A percentile compares a stretch with the other conserved stretches of the same genome.
phyloP scores from a whole-genome alignment of 2,329 filamentous ascomycete genomes.

The Paraconiothyrium sp. region DNA sequence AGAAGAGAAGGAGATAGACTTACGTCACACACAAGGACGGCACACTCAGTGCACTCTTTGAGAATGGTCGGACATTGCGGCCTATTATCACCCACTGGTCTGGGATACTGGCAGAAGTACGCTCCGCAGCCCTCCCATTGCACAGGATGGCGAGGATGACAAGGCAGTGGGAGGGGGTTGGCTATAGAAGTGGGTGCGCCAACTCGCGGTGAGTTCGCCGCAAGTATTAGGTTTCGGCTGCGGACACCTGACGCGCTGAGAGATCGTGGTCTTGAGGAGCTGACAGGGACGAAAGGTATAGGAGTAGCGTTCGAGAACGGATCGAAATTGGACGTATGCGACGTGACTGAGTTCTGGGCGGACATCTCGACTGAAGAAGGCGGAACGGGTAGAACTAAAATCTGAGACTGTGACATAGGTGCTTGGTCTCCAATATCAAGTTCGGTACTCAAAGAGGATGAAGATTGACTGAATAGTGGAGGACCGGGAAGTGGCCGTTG shows the following conservation, averaged over 20 bases:
- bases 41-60: conserved; percentile 52
- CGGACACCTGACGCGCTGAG: conserved; percentile 50
- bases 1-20: conserved; percentile 25
- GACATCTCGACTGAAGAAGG: conserved; percentile 42
- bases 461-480: conserved; percentile 29
- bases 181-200: conserved; percentile 37
- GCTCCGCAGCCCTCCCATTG: conserved; percentile 56
- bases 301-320: conserved; percentile 35
- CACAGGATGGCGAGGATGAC: conserved; percentile 52
- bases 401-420: conserved; percentile 48
- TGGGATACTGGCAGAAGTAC: conserved; percentile 52
- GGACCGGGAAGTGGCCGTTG: conserved; percentile 38
- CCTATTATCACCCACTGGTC: conserved; percentile 51
- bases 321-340: conserved; percentile 34
- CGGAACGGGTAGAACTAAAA: conserved; percentile 35
- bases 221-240: conserved; percentile 40
- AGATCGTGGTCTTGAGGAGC: conserved; percentile 48
- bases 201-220: conserved; percentile 37
- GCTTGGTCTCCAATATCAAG: conserved; percentile 37
- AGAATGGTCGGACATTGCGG: conserved; percentile 47
- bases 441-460: conserved; percentile 35
- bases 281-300: conserved; percentile 43
- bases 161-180: conserved; percentile 49
- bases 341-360: conserved; percentile 37
- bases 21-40: conserved; percentile 54